Conservation (phyloP, 2,329 filamentous ascomycete genomes). For the Celoporthe dispersa region DNA sequence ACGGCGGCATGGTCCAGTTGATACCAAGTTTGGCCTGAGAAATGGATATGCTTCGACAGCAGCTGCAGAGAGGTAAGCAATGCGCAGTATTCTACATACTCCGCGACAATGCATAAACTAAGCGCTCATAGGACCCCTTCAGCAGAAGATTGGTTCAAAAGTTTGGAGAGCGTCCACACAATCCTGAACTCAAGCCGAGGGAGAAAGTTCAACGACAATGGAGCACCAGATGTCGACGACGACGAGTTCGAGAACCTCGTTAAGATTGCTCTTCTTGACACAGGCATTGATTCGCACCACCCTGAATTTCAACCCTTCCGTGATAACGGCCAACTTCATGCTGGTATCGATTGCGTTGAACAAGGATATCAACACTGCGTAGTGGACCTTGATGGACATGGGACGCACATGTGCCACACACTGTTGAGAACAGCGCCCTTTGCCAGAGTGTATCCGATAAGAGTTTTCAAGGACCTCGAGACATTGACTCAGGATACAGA, state of each 20-base stretch:
- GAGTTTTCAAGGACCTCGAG: background rate
- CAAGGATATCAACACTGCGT: background rate
- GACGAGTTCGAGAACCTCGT: background rate
- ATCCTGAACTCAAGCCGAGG: background rate
- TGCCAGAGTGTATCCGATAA: background rate
- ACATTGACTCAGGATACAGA: background rate
- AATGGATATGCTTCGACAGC: background rate
- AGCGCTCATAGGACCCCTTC: background rate
- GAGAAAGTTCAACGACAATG: background rate
- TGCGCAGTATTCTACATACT: background rate
- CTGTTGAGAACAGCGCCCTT: background rate
- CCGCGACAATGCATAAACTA: background rate
- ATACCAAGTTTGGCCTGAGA: background rate
- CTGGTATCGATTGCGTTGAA: background rate
- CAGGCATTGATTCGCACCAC: background rate
- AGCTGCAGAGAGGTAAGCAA: background rate
- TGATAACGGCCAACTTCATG: background rate
- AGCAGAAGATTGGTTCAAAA: background rate
- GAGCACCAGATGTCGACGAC: background rate
- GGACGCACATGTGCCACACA: constrained; percentile 2
- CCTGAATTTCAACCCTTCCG: background rate
- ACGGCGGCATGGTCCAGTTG: too few species aligned
- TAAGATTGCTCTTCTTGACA: background rate
- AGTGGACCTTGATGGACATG: background rate
- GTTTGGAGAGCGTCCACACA: background rate